Percentiles rank a stretch among this genome's conserved stretches.
These are phyloP conservation scores for Circinella umbellata DNA, from an alignment of 371 early-diverging fungal genomes.

Conservation along the genomic window DNA sequence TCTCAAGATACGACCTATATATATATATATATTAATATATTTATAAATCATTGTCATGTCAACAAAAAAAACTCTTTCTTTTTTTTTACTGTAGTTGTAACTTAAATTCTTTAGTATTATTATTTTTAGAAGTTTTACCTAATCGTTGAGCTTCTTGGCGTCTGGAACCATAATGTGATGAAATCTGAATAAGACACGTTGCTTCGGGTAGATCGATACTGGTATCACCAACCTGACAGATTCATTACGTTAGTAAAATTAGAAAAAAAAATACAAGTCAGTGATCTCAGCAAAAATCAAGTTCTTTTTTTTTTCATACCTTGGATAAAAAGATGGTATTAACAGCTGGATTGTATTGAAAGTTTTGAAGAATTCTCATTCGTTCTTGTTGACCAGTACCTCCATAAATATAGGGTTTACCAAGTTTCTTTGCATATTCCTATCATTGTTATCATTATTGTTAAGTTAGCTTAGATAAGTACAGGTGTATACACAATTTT, in stretches of 20 bases:
- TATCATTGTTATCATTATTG: constrained; percentile 17
- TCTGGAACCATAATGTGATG: constrained; percentile 98
- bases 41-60: neutral
- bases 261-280: neutral
- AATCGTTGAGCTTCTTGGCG: constrained; percentile 99
- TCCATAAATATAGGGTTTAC: constrained; percentile 97
- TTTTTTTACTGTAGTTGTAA: neutral
- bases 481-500: no score
- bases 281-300: neutral
- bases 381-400: constrained; percentile 97
- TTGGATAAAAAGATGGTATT: constrained; percentile 99
- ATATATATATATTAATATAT: constrained; percentile 6
- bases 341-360: constrained; percentile 92
- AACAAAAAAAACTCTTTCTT: neutral
- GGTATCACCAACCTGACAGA: constrained; percentile 90
- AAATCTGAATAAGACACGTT: constrained; percentile 98
- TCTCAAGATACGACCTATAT: constrained; percentile 88
- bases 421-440: constrained; percentile 92
- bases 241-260: constrained; percentile 1
- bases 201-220: constrained; percentile 99
- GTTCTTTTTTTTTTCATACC: constrained; percentile 44
- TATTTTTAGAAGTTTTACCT: constrained; percentile 46
- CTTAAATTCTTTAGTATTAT: neutral
- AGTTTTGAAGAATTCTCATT: constrained; percentile 94
- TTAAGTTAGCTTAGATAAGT: no score